phyloP scores from a whole-genome alignment of 2,329 filamentous ascomycete genomes.

The Coniochaeta sp. region DNA sequence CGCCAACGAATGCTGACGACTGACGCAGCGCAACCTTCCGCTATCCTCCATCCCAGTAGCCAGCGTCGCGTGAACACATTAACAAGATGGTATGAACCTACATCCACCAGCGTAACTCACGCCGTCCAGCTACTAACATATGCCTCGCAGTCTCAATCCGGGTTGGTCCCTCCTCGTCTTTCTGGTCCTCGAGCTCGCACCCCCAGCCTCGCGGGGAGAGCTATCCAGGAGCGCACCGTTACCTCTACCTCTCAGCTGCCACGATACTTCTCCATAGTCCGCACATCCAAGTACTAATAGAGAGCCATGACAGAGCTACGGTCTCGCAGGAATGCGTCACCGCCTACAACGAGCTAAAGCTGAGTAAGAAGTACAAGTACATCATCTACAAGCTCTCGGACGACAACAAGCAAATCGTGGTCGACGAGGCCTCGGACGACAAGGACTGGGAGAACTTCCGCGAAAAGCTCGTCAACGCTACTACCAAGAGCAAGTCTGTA shows the following conservation, averaged over 20 bases:
- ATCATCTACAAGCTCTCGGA: constrained; percentile 85
- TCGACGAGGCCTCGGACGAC: constrained; percentile 64
- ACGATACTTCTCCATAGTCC: too few species aligned
- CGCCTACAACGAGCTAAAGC: constrained; percentile 75
- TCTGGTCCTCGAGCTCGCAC: constrained; percentile 9
- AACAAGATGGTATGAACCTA: constrained; percentile 1
- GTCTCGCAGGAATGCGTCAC: constrained; percentile 64
- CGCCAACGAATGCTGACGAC: background rate
- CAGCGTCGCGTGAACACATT: background rate
- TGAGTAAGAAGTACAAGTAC: constrained; percentile 74
- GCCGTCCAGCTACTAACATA: background rate
- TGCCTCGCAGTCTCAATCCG: constrained; percentile 54
- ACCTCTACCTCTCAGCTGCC: background rate
- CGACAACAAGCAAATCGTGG: constrained; percentile 73
- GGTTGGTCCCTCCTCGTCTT: constrained; percentile 39
- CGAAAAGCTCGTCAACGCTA: constrained; percentile 66
- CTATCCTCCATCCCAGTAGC: background rate
- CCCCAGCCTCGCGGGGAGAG: constrained; percentile 3
- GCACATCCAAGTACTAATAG: constrained; percentile 1
- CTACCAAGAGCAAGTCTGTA: constrained; percentile 63
- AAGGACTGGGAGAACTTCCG: constrained; percentile 67
- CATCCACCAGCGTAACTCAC: background rate
- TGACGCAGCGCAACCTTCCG: background rate
- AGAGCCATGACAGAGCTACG: constrained; percentile 48
- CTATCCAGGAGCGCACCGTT: background rate